These are phyloP conservation scores for Cryptosporidium baileyi DNA, from an alignment of 169 alveolate species.

Conservation along the genomic window DNA sequence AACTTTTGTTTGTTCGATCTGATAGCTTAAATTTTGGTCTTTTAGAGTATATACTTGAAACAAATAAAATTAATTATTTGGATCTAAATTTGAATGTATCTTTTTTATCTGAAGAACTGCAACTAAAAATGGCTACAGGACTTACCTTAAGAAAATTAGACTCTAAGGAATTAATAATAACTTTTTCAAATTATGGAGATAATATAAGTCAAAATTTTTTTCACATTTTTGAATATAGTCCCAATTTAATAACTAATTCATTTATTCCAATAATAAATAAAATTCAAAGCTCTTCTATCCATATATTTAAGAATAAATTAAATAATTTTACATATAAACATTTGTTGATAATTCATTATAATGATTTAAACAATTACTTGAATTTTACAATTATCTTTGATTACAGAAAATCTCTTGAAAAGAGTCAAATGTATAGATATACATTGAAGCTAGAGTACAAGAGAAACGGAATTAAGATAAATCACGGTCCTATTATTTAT, in stretches of 20 bases:
- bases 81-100: background rate
- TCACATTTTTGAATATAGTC: constrained; percentile 7
- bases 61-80: background rate
- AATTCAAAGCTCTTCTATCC: background rate
- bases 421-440: constrained; percentile 4
- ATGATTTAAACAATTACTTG: background rate
- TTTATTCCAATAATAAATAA: constrained; percentile 9
- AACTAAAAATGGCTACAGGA: background rate
- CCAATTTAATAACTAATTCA: background rate
- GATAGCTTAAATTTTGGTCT: background rate
- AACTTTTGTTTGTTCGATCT: background rate
- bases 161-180: background rate
- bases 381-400: constrained; percentile 31
- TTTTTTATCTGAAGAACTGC: background rate
- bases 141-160: background rate
- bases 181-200: background rate
- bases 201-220: background rate
- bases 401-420: background rate
- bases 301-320: background rate
- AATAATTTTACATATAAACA: background rate
- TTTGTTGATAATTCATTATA: background rate
- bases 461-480: background rate
- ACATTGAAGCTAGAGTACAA: constrained; percentile 15
- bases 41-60: background rate
- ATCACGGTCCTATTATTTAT: constrained; percentile 15